Conservation (phyloP, 2,329 filamentous ascomycete species). For the Proliferodiscus dingleyae region DNA sequence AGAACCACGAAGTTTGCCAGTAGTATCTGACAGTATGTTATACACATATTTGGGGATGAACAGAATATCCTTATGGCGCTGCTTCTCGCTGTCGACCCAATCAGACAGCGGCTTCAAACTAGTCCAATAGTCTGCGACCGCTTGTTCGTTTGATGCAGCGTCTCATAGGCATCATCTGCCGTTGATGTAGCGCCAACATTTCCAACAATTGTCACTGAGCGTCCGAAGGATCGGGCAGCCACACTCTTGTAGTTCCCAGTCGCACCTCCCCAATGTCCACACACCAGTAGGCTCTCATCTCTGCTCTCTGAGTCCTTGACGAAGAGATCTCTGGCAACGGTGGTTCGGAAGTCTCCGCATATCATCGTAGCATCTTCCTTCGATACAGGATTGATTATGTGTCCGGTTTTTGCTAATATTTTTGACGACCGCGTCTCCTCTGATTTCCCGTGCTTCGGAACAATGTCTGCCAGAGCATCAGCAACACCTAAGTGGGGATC, state of each 20-base stretch:
- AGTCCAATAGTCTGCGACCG: not conserved
- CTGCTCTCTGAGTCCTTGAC: not conserved
- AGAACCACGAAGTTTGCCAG: too few species aligned
- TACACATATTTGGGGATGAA: too few species aligned
- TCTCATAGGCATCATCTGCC: not conserved
- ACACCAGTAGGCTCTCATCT: not conserved
- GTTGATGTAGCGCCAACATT: not conserved
- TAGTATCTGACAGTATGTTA: too few species aligned
- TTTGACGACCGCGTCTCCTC: too few species aligned
- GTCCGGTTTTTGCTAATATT: not conserved
- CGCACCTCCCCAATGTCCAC: not conserved
- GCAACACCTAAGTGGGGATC: too few species aligned
- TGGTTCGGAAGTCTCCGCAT: not conserved
- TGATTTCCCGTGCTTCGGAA: not conserved
- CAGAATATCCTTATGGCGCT: too few species aligned
- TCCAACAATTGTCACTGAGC: not conserved
- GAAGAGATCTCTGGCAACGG: not conserved
- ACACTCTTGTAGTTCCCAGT: not conserved
- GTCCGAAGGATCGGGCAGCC: not conserved
- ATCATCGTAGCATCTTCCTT: not conserved
- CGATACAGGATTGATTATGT: not conserved
- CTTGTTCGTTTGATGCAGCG: not conserved
- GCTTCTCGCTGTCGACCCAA: too few species aligned
- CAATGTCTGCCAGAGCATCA: too few species aligned
- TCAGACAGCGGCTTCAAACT: not conserved